These are phyloP conservation scores for Pleurotus cornucopiae DNA, from an alignment of 768 basidiomycete genomes.

Conservation along the genomic window DNA sequence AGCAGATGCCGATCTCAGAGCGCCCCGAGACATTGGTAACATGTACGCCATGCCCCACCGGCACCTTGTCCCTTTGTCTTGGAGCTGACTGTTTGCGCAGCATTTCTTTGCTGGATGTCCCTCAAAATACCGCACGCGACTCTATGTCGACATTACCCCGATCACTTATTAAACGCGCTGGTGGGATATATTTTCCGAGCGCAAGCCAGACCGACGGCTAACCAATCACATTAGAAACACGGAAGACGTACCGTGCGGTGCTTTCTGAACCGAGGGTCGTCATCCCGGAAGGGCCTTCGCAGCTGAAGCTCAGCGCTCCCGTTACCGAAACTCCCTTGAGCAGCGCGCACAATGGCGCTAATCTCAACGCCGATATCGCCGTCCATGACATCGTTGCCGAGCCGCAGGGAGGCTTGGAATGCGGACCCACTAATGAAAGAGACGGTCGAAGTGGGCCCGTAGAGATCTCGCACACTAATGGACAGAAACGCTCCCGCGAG, in stretches of 20 bases:
- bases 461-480: background rate
- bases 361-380: background rate
- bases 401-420: no score
- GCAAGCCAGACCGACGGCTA: background rate
- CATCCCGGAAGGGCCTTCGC: conserved; percentile 30
- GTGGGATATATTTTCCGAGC: conserved; percentile 28
- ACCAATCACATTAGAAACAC: conserved; percentile 51
- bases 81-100: conserved; percentile 27
- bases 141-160: conserved; percentile 58
- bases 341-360: background rate
- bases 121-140: conserved; percentile 65
- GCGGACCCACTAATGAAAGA: background rate
- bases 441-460: background rate
- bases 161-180: conserved; percentile 66
- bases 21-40: conserved; percentile 72
- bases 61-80: no score
- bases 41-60: conserved; percentile 42
- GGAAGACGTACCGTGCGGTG: conserved; percentile 76
- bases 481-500: conserved; percentile 1
- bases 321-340: background rate
- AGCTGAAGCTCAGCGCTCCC: background rate
- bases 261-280: conserved; percentile 72
- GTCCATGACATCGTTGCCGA: no score
- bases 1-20: conserved; percentile 59
- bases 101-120: conserved; percentile 59